Base-by-base conservation (phyloP, 2,329 filamentous ascomycete species). In the Hypoxylon sp. region DNA sequence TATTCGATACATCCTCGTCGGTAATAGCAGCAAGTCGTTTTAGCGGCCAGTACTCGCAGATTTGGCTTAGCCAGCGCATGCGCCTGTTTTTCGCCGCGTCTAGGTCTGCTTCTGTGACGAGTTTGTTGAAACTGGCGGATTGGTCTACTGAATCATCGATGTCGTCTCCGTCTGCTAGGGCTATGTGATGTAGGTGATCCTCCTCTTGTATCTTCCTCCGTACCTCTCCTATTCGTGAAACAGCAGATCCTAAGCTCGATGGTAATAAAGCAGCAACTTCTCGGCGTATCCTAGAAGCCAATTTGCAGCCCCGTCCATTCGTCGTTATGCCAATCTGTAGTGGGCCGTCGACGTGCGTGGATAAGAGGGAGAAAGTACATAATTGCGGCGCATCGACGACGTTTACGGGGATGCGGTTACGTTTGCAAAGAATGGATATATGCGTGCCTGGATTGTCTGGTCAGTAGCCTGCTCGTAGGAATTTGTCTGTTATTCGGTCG, bases 31-130 rank as follows among this genome's bases (percentile, higher is more conserved):
- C 91, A 1, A 99, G 81, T 12, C 89, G 84, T 57, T 86, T 86
- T 17, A 99, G 78, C 1, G 94, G 92, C 94, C 94, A 99, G 73
- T 99, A 99, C 75, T 99, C 94, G 78, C 94, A 99, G 42, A 99
- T 91, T 69, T 99, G 94, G 13, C 89, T 84, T 1, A 99, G 78
- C 94, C 94, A 99, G 50, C 94, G 83, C 78, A 96, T 92, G 41
- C 94, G 82, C 52, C 93, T 80, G 15, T 83, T 91, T 67, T 91
- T 91, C 11, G 85, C 83, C 2, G 87, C 87, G 52, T 89, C 87
- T 1, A 82, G 74, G 64, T 94, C 90, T 32, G 86, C 84, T 35
- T 90, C 86, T 0, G 75, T 83, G 5, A 97, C 81, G 3, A 99
- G 78, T 54, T 82, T 85, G 71, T 99, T 99, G 71, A 99, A 97